Percentiles rank a stretch among this genome's conserved stretches.
Evolutionary conservation across 306 rosid species (phyloP).

Genomic region (Malus orientalis): DNA sequence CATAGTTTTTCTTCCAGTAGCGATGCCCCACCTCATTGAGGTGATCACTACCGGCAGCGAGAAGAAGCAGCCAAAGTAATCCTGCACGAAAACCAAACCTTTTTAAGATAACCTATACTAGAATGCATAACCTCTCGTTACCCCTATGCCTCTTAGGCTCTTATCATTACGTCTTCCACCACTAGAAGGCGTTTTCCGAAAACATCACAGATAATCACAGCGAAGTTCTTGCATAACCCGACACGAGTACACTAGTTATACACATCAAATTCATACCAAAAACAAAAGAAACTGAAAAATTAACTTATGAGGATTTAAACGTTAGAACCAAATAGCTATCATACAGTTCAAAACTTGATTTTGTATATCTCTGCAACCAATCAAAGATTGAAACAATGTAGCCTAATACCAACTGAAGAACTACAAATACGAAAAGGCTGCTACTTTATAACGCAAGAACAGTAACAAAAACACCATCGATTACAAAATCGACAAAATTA

Average conservation of each 20-base stretch:
- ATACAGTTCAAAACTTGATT: not conserved
- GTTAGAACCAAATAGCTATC: not conserved
- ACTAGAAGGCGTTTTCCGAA: not conserved
- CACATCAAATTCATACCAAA: not conserved
- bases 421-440: not conserved
- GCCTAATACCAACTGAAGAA: not conserved
- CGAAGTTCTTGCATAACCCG: not conserved
- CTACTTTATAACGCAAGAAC: not conserved
- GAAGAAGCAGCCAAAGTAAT: conserved; percentile 90
- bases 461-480: not conserved
- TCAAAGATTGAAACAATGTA: not conserved
- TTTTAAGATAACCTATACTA: not conserved
- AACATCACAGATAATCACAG: not conserved
- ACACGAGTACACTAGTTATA: not conserved
- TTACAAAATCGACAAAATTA: not conserved
- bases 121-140: not conserved
- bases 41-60: conserved; percentile 84
- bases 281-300: not conserved
- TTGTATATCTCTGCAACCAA: not conserved
- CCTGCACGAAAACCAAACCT: conserved; percentile 42
- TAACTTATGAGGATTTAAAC: not conserved
- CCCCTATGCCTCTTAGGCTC: not conserved
- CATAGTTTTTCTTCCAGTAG: conserved; percentile 95
- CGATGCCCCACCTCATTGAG: conserved; percentile 95
- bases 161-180: not conserved